Conservation (phyloP, 768 basidiomycete species). For the Paxillus involutus region DNA sequence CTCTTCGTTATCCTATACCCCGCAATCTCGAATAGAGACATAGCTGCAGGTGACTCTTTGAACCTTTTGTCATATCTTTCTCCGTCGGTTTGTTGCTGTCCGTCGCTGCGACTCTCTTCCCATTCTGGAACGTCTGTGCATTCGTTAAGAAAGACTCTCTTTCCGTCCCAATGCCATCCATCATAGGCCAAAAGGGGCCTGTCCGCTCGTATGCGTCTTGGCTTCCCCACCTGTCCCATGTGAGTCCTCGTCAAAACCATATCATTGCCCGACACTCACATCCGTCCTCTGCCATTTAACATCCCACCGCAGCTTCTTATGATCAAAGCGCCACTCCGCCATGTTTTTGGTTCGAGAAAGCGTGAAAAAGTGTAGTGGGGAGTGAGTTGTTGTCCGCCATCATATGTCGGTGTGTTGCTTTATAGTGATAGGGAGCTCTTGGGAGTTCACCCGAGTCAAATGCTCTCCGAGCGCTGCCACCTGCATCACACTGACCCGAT, state of each 20-base stretch:
- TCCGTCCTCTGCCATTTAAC: constrained; percentile 10
- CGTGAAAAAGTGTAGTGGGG: background rate
- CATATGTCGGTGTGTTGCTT: background rate
- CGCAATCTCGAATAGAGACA: constrained; percentile 5
- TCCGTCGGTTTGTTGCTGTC: background rate
- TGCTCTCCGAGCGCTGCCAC: background rate
- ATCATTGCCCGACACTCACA: constrained; percentile 3
- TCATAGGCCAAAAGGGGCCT: constrained; percentile 15
- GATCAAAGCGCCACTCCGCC: background rate
- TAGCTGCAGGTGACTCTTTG: background rate
- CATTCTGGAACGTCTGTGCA: background rate
- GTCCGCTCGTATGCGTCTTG: constrained; percentile 7
- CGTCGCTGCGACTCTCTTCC: background rate
- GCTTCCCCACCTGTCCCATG: constrained; percentile 11
- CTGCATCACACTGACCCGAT: background rate
- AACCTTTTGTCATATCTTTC: background rate
- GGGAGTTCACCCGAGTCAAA: constrained; percentile 6
- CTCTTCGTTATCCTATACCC: background rate
- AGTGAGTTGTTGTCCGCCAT: background rate
- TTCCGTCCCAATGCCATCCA: constrained; percentile 27
- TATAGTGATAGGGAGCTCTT: constrained; percentile 8
- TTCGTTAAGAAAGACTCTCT: constrained; percentile 5
- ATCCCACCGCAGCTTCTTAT: no score
- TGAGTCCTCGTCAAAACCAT: background rate
- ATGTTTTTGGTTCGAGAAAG: constrained; percentile 1